Base-by-base conservation (phyloP, 805 yeast species). In the Starmerella roubikii region DNA sequence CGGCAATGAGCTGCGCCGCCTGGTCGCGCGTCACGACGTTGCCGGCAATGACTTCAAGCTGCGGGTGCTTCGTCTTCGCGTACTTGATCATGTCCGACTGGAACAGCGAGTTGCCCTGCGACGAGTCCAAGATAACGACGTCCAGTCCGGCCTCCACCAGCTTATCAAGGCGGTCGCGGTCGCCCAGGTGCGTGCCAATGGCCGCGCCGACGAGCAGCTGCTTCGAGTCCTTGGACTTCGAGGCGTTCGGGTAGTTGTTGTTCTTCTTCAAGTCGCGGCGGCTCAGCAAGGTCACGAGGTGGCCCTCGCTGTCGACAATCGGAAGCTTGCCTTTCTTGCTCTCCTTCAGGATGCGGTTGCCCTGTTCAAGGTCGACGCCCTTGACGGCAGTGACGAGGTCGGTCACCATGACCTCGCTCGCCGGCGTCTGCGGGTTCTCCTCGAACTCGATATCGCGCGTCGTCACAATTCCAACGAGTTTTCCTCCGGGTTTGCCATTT, bases 181-280 rank as follows among this genome's bases (percentile, higher is more conserved):
- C 98, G 54, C 82, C 78, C 32, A 73, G 79, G 47, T 93, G 68
- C 48, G 98, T 91, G 65, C 98, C 98, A 58, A 91, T 76, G 48
- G 98, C 93, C 54, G 98, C 98, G 72, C 97, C 98, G 73, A 94
- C 84, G 57, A 91, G 72, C 60, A 91, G 73, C 70, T 91, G 98
- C 71, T 91, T 91, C 38, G 97, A 82, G 53, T 76, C 69, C 55
- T 77, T 77, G 27, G 94, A 81, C 68, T 91, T 91, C 49, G 96
- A 85, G 40, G 98, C 98, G 50, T 76, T 69, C 54, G 98, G 98
- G 71, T 72, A 91, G 60, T 74, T 72, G 67, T 79, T 78, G 68
- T 91, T 91, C 73, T 91, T 91, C 72, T 84, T 93, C 68, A 91
- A 76, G 66, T 91, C 98, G 45, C 95, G 84, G 69, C 94, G 80